Evolutionary conservation across 2,329 filamentous ascomycete species (phyloP).

Genomic region (Botrytis tulipae): DNA sequence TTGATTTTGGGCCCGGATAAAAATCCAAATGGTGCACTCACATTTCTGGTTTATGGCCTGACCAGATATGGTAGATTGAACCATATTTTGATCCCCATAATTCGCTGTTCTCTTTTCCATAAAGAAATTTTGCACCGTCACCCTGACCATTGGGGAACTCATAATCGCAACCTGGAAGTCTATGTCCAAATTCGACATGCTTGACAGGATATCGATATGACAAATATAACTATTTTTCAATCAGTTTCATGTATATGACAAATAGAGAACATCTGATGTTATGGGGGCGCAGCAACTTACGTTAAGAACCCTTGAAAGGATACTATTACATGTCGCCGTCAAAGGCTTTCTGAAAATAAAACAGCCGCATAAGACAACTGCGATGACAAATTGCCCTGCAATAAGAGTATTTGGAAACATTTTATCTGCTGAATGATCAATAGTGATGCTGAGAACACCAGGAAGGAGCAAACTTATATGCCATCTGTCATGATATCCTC

Average conservation of each 20-base stretch:
- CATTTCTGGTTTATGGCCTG: conserved; percentile 43
- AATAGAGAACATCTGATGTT: background rate
- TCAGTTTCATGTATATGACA: background rate
- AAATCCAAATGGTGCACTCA: conserved; percentile 28
- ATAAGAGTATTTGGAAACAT: conserved; percentile 14
- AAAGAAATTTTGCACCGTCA: conserved; percentile 43
- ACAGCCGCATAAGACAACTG: background rate
- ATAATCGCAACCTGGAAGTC: conserved; percentile 33
- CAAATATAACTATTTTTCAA: conserved; percentile 1
- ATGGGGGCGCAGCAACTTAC: background rate
- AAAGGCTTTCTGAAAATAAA: conserved; percentile 8
- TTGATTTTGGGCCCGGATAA: background rate
- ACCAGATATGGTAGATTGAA: conserved; percentile 43
- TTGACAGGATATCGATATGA: conserved; percentile 19
- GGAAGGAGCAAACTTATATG: conserved; percentile 12
- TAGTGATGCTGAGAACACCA: background rate
- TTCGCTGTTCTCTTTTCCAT: conserved; percentile 39
- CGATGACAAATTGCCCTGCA: background rate
- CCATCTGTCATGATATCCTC: background rate
- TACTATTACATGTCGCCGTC: background rate
- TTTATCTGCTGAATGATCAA: conserved; percentile 5
- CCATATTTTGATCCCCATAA: conserved; percentile 41
- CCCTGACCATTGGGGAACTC: conserved; percentile 44
- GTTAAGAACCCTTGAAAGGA: conserved; percentile 3
- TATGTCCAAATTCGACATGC: conserved; percentile 4